Evolutionary conservation across 768 basidiomycete genomes (phyloP).

Genomic region (Hydnomerulius pinastri): DNA sequence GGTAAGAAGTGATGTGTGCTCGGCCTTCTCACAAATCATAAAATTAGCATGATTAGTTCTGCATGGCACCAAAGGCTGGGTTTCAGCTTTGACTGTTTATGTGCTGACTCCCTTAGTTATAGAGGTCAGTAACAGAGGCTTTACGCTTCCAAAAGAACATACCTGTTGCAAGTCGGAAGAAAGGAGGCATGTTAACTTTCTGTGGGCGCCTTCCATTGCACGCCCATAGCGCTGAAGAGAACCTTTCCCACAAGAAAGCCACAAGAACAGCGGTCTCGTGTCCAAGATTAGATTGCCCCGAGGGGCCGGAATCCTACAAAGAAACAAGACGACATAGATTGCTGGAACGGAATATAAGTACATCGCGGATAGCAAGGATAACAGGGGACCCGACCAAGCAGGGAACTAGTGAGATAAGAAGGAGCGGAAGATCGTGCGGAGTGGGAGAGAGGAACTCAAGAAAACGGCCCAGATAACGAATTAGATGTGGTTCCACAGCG

Average conservation of each 20-base stretch:
- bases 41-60: background rate
- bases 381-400: slow-evolving; percentile 22
- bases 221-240: no score
- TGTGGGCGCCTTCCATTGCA: no score
- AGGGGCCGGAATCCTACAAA: background rate
- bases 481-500: slow-evolving; percentile 3
- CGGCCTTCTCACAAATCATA: background rate
- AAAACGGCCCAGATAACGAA: slow-evolving; percentile 11
- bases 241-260: no score
- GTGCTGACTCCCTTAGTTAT: no score
- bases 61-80: no score
- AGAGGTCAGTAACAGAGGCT: no score
- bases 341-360: slow-evolving; percentile 14
- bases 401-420: no score
- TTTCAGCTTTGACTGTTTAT: no score
- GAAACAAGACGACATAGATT: slow-evolving; percentile 1
- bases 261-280: background rate
- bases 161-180: no score
- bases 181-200: no score
- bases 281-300: background rate
- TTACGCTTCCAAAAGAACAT: no score
- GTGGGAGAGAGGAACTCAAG: background rate
- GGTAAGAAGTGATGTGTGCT: background rate
- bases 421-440: background rate
- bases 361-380: slow-evolving; percentile 14